Evolutionary conservation across 2,329 filamentous ascomycete species (phyloP).

Genomic region (Botrytis galanthina): DNA sequence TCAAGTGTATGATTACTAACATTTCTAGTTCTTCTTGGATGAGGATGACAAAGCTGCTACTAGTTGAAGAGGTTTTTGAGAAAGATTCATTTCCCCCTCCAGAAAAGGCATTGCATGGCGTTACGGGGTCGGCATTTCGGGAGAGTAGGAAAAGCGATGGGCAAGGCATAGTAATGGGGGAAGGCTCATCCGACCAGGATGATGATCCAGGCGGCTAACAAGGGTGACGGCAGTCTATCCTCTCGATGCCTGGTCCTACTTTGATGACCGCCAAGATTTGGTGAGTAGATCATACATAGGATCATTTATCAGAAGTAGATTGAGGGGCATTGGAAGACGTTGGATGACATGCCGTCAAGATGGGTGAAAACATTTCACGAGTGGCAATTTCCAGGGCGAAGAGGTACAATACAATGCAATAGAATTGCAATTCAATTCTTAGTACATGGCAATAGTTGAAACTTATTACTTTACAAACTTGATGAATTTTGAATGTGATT

Average conservation of each 20-base stretch:
- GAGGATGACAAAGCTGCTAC: conserved; percentile 54
- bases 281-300: background rate
- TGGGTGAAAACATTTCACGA: conserved; percentile 20
- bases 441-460: conserved; percentile 23
- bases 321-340: conserved; percentile 60
- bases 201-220: conserved; percentile 63
- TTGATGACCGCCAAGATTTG: conserved; percentile 28
- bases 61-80: conserved; percentile 61
- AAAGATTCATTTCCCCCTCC: conserved; percentile 41
- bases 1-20: conserved; percentile 20
- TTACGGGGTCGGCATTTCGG: conserved; percentile 36
- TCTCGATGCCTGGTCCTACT: conserved; percentile 52
- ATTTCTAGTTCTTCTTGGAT: conserved; percentile 84
- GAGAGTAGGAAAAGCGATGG: conserved; percentile 36
- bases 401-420: conserved; percentile 10
- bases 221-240: conserved; percentile 61
- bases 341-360: conserved; percentile 56
- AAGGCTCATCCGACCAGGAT: conserved; percentile 61
- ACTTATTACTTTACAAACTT: conserved; percentile 27
- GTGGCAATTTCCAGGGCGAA: background rate
- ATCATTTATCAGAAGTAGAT: conserved; percentile 30
- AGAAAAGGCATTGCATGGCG: conserved; percentile 37
- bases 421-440: conserved; percentile 17
- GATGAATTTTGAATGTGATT: background rate
- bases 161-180: conserved; percentile 44